These are phyloP conservation scores for Nothopassalora personata DNA, from an alignment of 2,329 filamentous ascomycete genomes.

Conservation along the genomic window DNA sequence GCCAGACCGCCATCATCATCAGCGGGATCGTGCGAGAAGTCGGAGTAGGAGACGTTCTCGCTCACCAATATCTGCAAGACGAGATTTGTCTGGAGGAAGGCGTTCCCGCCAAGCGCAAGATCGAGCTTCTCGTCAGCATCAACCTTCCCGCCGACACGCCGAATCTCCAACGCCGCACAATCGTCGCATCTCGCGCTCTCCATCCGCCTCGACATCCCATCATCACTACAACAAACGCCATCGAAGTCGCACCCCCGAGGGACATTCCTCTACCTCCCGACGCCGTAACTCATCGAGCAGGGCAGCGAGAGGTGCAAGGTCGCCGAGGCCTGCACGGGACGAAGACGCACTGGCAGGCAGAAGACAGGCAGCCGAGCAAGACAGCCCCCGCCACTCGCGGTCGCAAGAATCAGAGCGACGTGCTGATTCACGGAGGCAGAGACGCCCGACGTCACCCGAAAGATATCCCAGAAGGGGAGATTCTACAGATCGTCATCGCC, in stretches of 20 bases:
- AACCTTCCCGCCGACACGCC: slow-evolving; percentile 12
- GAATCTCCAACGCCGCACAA: slow-evolving; percentile 21
- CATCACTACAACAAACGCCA: slow-evolving; percentile 11
- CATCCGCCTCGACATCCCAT: slow-evolving; percentile 11
- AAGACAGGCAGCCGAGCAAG: slow-evolving; percentile 24
- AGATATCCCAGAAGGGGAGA: slow-evolving; percentile 23
- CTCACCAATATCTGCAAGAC: not conserved
- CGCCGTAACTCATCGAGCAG: slow-evolving; percentile 19
- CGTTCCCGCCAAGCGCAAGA: slow-evolving; percentile 12
- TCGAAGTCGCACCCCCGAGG: slow-evolving; percentile 20
- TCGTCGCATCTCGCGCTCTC: slow-evolving; percentile 21
- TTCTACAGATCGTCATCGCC: slow-evolving; percentile 7
- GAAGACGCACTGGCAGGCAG: slow-evolving; percentile 21
- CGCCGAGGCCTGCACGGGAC: slow-evolving; percentile 26
- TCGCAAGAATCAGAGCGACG: slow-evolving; percentile 38
- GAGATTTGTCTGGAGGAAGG: slow-evolving; percentile 4
- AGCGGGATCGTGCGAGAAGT: not conserved
- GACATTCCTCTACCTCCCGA: slow-evolving; percentile 29
- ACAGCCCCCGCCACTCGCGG: slow-evolving; percentile 35
- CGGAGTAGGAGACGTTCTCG: not conserved
- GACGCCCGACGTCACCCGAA: slow-evolving; percentile 31
- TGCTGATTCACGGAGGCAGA: slow-evolving; percentile 27
- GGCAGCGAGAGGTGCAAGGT: slow-evolving; percentile 30
- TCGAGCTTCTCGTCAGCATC: slow-evolving; percentile 5
- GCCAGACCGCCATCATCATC: slow-evolving; percentile 10